These are phyloP conservation scores for Leishmania mexicana DNA, from an alignment of 208 protist species.

Conservation along the genomic window DNA sequence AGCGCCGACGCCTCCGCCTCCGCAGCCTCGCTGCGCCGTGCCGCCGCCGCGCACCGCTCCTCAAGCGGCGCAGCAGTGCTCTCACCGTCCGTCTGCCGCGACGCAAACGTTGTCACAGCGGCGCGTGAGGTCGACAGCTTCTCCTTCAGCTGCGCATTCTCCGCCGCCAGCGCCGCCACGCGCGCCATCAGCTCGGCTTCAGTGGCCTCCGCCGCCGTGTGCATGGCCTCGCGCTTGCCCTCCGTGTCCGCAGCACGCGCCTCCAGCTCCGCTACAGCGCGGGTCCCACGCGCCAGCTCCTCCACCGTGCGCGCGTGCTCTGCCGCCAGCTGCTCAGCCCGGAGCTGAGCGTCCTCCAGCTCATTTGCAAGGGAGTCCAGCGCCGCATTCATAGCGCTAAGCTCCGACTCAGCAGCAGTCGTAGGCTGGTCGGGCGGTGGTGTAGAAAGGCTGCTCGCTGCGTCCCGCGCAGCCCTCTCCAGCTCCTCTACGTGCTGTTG, in stretches of 20 bases:
- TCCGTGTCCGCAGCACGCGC: not conserved
- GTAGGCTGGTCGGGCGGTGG: not conserved
- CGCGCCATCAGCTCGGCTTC: not conserved
- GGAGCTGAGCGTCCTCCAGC: constrained; percentile 26
- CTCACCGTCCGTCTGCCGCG: not conserved
- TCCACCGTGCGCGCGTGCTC: constrained; percentile 21
- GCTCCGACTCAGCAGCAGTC: not conserved
- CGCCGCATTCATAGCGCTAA: constrained; percentile 1
- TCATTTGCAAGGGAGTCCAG: constrained; percentile 19
- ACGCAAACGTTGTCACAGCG: constrained; percentile 9
- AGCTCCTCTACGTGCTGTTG: constrained; percentile 9
- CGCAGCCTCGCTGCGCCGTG: constrained; percentile 1
- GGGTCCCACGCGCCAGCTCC: constrained; percentile 15
- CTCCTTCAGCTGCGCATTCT: constrained; percentile 19
- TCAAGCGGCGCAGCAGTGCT: not conserved
- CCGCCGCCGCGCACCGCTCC: constrained; percentile 11
- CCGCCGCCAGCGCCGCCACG: not conserved
- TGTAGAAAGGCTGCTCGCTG: not conserved
- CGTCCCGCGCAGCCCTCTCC: not conserved
- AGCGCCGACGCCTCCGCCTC: constrained; percentile 4
- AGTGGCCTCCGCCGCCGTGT: not conserved
- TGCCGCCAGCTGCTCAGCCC: not conserved
- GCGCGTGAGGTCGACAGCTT: constrained; percentile 17
- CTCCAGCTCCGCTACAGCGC: constrained; percentile 15
- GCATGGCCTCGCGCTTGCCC: constrained; percentile 11